Base-by-base conservation (phyloP, 2,329 filamentous ascomycete genomes). In the Claviceps fusiformis region DNA sequence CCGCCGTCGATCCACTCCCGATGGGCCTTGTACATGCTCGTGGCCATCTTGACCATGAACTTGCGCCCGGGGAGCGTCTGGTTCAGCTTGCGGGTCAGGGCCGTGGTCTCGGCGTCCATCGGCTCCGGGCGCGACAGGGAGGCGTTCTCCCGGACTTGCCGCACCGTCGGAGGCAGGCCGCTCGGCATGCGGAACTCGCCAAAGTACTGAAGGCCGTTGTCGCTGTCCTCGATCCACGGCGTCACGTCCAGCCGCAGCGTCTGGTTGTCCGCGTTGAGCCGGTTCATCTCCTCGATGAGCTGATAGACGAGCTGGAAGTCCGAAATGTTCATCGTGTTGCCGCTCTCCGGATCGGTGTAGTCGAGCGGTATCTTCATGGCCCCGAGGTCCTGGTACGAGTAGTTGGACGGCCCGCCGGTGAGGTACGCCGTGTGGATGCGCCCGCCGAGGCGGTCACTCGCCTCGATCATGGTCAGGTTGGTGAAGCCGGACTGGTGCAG, bases 381-480 rank as follows among this genome's bases (percentile, higher is more conserved):
- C 0, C 83, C 83, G 78, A 75, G 76, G 63, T 85, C 83, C 61
- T 85, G 81, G 64, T 86, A 86, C 27, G 82, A 81, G 61, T 85
- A 85, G 57, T 85, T 73, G 24, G 77, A 76, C 0, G 80, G 78
- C 0, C 73, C 78, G 5, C 76, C 78, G 3, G 75, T 75, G 2
- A 86, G 73, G 55, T 86, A 86, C 54, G 74, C 74, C 1, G 83
- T 86, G 55, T 80, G 79, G 0, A 86, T 76, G 27, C 83, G 77
- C 3, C 83, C 82, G 17, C 83, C 83, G 15, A 86, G 73, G 9
- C 83, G 73, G 43, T 79, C 65, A 5, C 75, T 76, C 0, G 79
- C 78, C 64, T 87, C 83, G 19, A 82, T 71, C 54, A 86, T 83
- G 49, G 76, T 75, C 68, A 82, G 74, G 64, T 85, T 79, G 41